Evolutionary conservation across 257 asterid genomes (phyloP).

Genomic region (Ligustrum vulgare): DNA sequence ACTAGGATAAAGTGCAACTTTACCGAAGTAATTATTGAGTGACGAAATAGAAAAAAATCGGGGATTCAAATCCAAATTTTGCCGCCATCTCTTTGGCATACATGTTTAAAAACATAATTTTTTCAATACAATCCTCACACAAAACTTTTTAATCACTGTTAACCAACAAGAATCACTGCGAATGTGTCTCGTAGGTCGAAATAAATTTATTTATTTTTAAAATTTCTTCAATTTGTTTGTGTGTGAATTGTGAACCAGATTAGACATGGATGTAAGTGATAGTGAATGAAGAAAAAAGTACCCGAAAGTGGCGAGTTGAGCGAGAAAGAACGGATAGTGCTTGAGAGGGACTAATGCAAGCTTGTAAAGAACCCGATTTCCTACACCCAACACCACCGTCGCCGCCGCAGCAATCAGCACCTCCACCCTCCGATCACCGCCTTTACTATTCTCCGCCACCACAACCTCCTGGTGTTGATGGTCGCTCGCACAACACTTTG

Average conservation of each 20-base stretch:
- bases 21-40: too few species aligned
- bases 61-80: too few species aligned
- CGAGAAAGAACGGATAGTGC: conserved; percentile 83
- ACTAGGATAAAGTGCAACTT: too few species aligned
- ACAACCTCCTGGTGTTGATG: conserved; percentile 30
- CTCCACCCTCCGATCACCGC: conserved; percentile 52
- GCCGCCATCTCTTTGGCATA: too few species aligned
- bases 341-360: conserved; percentile 90
- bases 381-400: conserved; percentile 91
- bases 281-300: conserved; percentile 25
- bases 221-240: background rate
- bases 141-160: too few species aligned
- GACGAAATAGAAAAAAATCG: too few species aligned
- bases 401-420: conserved; percentile 63
- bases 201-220: background rate
- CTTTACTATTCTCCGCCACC: conserved; percentile 30
- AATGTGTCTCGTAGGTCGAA: background rate
- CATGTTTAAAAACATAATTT: too few species aligned
- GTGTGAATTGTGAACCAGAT: background rate
- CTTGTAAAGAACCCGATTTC: conserved; percentile 87
- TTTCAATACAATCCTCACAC: too few species aligned
- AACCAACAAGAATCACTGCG: too few species aligned
- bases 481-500: conserved; percentile 34
- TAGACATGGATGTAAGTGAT: background rate
- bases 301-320: conserved; percentile 97